These are phyloP conservation scores for Ophiostoma fasciatum DNA, from an alignment of 2,329 filamentous ascomycete species.

Conservation along the genomic window DNA sequence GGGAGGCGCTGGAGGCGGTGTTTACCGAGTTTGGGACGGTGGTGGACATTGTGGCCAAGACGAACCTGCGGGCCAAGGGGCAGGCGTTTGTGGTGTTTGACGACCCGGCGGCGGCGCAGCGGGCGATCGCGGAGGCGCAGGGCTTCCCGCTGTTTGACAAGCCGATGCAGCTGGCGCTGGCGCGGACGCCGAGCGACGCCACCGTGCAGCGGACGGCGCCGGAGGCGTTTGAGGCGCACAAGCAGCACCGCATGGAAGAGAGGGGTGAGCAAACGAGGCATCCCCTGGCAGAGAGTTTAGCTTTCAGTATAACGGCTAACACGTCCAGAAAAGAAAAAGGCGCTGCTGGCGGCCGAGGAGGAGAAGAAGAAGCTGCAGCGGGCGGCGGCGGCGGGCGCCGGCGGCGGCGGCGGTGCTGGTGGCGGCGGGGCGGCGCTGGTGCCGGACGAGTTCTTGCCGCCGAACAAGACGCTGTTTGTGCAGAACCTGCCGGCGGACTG, in stretches of 20 bases:
- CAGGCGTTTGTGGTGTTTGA: slow-evolving; percentile 95
- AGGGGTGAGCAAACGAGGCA: slow-evolving; percentile 45
- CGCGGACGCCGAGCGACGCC: slow-evolving; percentile 73
- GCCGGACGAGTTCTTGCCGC: slow-evolving; percentile 94
- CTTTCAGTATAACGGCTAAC: too few species aligned
- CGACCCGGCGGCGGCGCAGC: slow-evolving; percentile 57
- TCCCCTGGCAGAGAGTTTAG: too few species aligned
- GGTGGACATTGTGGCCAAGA: slow-evolving; percentile 57
- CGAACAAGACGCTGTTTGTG: slow-evolving; percentile 92
- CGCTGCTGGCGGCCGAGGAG: slow-evolving; percentile 62
- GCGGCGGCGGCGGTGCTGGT: slow-evolving; percentile 25
- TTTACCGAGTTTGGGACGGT: slow-evolving; percentile 81
- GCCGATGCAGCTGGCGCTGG: slow-evolving; percentile 71
- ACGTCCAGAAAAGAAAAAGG: slow-evolving; percentile 55
- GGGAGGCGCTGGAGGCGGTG: slow-evolving; percentile 56
- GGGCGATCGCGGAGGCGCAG: slow-evolving; percentile 77
- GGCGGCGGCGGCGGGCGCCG: slow-evolving; percentile 1
- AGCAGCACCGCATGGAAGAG: slow-evolving; percentile 68
- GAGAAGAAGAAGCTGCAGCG: slow-evolving; percentile 43
- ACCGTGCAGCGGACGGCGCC: slow-evolving; percentile 58
- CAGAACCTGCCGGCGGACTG: slow-evolving; percentile 83
- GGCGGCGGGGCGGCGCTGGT: slow-evolving; percentile 29
- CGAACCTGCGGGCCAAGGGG: slow-evolving; percentile 80
- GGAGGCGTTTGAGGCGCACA: slow-evolving; percentile 79
- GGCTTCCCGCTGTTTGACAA: slow-evolving; percentile 91